These are phyloP conservation scores for Meripilus lineatus DNA, from an alignment of 1,284 basidiomycete species.

Conservation along the genomic window DNA sequence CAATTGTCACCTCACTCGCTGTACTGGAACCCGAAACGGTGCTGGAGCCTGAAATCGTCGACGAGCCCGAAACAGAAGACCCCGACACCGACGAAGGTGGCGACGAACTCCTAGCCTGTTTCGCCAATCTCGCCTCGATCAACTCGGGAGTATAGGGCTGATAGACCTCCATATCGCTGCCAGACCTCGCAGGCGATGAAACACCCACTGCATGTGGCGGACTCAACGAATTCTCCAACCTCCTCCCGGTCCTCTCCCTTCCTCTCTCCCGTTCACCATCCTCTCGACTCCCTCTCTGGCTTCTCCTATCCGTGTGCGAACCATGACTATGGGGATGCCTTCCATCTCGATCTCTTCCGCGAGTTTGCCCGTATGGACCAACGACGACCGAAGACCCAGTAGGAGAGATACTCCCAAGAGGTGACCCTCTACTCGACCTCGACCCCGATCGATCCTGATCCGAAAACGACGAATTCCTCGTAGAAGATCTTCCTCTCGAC, in stretches of 20 bases:
- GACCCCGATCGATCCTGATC: conserved; percentile 41
- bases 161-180: conserved; percentile 15
- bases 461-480: conserved; percentile 44
- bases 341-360: conserved; percentile 26
- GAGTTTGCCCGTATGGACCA: conserved; percentile 27
- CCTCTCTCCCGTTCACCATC: conserved; percentile 25
- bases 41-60: conserved; percentile 16
- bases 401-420: conserved; percentile 58
- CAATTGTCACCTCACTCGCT: background rate
- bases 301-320: no score
- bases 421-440: conserved; percentile 33
- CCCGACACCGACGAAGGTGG: conserved; percentile 13
- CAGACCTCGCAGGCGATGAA: conserved; percentile 19
- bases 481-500: conserved; percentile 46
- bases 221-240: conserved; percentile 44
- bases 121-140: conserved; percentile 5
- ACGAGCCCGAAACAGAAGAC: conserved; percentile 22
- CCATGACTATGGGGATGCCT: conserved; percentile 5
- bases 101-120: conserved; percentile 7
- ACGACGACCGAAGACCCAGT: conserved; percentile 39
- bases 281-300: conserved; percentile 6
- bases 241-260: conserved; percentile 41
- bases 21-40: background rate
- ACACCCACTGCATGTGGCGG: conserved; percentile 31
- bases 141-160: conserved; percentile 24